Evolutionary conservation across 164 flowering plant species (phyloP), one percentile per base, ranked within the genome.

Genomic region (Umbellularia californica): DNA sequence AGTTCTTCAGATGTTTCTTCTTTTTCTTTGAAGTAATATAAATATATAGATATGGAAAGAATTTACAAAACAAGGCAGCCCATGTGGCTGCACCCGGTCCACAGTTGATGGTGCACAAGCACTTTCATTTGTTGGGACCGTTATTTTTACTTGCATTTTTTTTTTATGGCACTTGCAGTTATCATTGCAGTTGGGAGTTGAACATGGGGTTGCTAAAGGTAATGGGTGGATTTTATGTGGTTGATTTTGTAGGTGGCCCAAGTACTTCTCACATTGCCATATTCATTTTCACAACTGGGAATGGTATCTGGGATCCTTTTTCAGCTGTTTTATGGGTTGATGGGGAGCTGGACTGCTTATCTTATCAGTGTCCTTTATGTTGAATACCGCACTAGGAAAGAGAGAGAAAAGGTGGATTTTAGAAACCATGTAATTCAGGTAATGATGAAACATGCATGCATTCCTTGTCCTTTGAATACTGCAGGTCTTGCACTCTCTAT

Each of bases 371-470:
- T 86, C 15, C 88, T 90, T 20, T 90, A 90, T 76, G 80, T 91
- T 22, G 95, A 91, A 79, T 91, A 89, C 79, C 77, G 95, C 27
- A 89, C 81, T 70, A 80, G 93, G 71, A 91, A 87, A 74, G 93
- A 91, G 78, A 91, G 87, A 68, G 89, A 87, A 75, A 88, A 88
- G 69, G 85, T 85, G 81, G 87, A 82, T 81, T 91, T 91, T 86
- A 87, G 87, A 69, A 91, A 91, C 78, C 95, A 91, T 80, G 93
- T 91, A 69, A 91, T 91, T 33, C 95, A 90, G 93, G 95, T 90
- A 73, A 50, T 20, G 47, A 67, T 67, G 12, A 35, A 15, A 33
- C 5, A 1, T 66, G 9, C 2, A 63, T 24, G 19, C 69, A 28
- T 30, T 41, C 1, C 47, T 41, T 41, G 47, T 41, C 47, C 47